phyloP scores from a whole-genome alignment of 768 basidiomycete genomes.

The Grammothele lineata region DNA sequence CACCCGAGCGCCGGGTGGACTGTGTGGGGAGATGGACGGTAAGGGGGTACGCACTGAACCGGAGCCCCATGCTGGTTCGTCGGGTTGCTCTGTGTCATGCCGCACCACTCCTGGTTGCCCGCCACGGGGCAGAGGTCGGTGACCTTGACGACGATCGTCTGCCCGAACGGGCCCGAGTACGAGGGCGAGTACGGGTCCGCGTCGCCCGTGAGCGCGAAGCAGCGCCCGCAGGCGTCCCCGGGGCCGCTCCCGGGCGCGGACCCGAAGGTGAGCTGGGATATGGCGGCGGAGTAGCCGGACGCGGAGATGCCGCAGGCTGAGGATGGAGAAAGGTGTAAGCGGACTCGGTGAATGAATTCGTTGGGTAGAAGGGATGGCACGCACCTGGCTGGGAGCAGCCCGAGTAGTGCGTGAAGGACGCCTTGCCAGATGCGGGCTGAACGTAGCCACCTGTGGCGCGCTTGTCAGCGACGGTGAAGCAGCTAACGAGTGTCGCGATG shows the following conservation, averaged over 20 bases:
- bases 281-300: constrained; percentile 50
- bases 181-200: constrained; percentile 49
- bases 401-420: constrained; percentile 56
- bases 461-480: constrained; percentile 13
- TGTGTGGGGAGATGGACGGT: background rate
- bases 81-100: constrained; percentile 39
- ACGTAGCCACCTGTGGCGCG: constrained; percentile 48
- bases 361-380: background rate
- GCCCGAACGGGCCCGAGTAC: constrained; percentile 42
- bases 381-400: constrained; percentile 48
- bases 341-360: background rate
- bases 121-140: constrained; percentile 41
- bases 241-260: constrained; percentile 43
- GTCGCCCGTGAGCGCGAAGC: constrained; percentile 49
- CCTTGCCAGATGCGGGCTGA: constrained; percentile 45
- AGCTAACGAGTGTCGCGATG: constrained; percentile 12
- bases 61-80: constrained; percentile 40
- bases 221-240: constrained; percentile 60
- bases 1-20: too few relatives aligned
- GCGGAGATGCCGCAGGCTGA: constrained; percentile 52
- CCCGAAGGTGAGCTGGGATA: constrained; percentile 55
- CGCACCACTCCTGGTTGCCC: constrained; percentile 53
- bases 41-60: constrained; percentile 41
- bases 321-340: background rate
- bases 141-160: constrained; percentile 50